Percentiles rank a stretch among this genome's conserved stretches.
Evolutionary conservation across 768 basidiomycete genomes (phyloP).

Genomic region (Kwoniella dejecticola): DNA sequence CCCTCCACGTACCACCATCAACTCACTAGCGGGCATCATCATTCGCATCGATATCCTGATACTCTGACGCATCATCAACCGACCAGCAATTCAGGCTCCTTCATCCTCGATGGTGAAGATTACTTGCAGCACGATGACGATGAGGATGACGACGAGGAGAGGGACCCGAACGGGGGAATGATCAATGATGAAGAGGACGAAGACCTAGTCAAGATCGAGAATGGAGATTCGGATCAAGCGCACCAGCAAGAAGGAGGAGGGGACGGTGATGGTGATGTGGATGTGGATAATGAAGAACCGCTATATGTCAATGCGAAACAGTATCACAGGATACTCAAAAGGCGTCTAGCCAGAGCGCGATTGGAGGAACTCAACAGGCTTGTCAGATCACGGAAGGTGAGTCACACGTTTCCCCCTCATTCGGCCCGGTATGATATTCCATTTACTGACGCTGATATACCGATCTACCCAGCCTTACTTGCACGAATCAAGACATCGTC

Average conservation of each 20-base stretch:
- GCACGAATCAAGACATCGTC: conserved; percentile 95
- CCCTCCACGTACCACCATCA: conserved; percentile 26
- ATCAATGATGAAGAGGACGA: conserved; percentile 20
- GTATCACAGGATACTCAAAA: conserved; percentile 96
- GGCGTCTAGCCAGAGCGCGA: conserved; percentile 83
- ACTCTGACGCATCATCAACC: background rate
- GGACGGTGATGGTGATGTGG: conserved; percentile 24
- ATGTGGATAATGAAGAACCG: conserved; percentile 82
- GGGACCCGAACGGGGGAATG: background rate
- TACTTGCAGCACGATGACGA: conserved; percentile 26
- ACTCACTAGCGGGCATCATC: background rate
- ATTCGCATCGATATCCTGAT: background rate
- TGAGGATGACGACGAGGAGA: conserved; percentile 14
- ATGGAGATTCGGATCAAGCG: conserved; percentile 20
- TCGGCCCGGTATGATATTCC: too few species aligned
- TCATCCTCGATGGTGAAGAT: conserved; percentile 22
- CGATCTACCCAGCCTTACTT: conserved; percentile 90
- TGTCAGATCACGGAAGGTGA: conserved; percentile 87
- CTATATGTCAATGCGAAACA: conserved; percentile 99
- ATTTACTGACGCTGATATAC: too few species aligned
- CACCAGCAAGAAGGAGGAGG: conserved; percentile 13
- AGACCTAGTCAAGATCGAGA: conserved; percentile 24
- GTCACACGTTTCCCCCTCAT: conserved; percentile 17
- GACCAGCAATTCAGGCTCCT: conserved; percentile 2
- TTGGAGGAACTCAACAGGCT: conserved; percentile 92